Base-by-base conservation (phyloP, 139 green algal species). In the Chlamydomonas incerta region DNA sequence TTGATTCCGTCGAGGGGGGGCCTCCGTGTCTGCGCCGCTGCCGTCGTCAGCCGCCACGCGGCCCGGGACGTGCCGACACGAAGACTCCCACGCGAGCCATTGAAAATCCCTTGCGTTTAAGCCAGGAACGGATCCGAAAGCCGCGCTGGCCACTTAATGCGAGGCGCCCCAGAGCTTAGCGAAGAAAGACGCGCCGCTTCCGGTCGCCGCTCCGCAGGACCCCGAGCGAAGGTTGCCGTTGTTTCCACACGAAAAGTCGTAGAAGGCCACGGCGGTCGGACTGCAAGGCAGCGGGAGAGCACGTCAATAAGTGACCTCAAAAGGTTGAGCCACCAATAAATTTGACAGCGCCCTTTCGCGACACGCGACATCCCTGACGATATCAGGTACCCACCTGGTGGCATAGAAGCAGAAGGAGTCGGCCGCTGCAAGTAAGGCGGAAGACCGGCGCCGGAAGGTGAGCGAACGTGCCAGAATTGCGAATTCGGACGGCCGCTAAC, bases 341-440 rank as follows among this genome's bases (percentile, higher is more conserved):
- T 41, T 37, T 71, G 10, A 17, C 65, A 46, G 65, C 11, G 10
- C 29, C 23, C 29, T 4, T 8, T 8, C 24, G 4, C 10, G 23
- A 6, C 21, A 41, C 23, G 28, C 65, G 24, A 14, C 28, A 10
- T 18, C 6, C n/a, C 11, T 2, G 11, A 72, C 14, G 5, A 4
- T 23, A 1, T 28, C 66, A 10, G 24, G 50, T 10, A 46, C 74
- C 71, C 35, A 82, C 74, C 58, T 72, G 13, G 74, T 82, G 3
- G 74, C 57, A 60, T 82, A 82, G 23, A 50, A 82, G 74, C 74
- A 82, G 24, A 34, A 82, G 23, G 74, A 82, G 63, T 82, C 74
- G 28, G 34, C 37, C 9, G 33, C 29, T n/a, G 35, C 21, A 20
- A 15, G 46, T 13, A 75, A n/a, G 69, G 14, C 8, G 46, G 46